Evolutionary conservation across 768 basidiomycete species (phyloP), one percentile per base, ranked within the genome.

Genomic region (Pulveroboletus frians): DNA sequence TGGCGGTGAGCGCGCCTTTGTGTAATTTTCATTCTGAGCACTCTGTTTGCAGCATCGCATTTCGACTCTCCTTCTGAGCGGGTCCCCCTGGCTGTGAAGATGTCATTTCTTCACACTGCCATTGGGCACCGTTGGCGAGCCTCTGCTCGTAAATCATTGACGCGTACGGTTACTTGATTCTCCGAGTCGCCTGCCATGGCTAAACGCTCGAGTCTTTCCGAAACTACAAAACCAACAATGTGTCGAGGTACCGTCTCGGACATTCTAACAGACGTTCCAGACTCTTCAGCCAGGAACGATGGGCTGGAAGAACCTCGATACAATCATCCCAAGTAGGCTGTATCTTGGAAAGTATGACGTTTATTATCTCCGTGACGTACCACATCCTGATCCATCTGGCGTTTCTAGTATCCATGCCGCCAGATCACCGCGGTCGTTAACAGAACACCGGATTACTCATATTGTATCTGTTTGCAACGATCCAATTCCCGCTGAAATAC

Each of bases 381-480:
- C 54, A 38, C 47, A 43, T 66, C 62, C 86, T 87, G 63, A 76
- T 85, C 54, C 69, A 73, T 44, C 38, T 43, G 38, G 26, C 52
- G 37, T 53, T 49, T 47, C 61, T 61, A 88, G 87, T 61, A 74
- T 88, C 58, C 72, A 76, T 57, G 83, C 86, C 43, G 86, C 87
- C 27, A 76, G 76, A 55, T 85, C 86, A 31, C 77, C 85, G 21
- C 78, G 85, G 62, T 78, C 82, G 47, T 73, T 88, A 66, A 75
- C 79, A 43, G 85, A 88, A 65, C 81, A 82, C 56, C 79, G 79
- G 51, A 84, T 91, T 52, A 87, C 85, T 5, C 88, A 91, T 67
- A 81, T 90, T 43, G 65, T 91, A 15, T 89, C 87, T 39, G 86
- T 88, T 46, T 89, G 88, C 60, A 65, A 70, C 31, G 88, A 91